phyloP scores from a whole-genome alignment of 2,329 filamentous ascomycete genomes.

The Cladosporium oxysporum region DNA sequence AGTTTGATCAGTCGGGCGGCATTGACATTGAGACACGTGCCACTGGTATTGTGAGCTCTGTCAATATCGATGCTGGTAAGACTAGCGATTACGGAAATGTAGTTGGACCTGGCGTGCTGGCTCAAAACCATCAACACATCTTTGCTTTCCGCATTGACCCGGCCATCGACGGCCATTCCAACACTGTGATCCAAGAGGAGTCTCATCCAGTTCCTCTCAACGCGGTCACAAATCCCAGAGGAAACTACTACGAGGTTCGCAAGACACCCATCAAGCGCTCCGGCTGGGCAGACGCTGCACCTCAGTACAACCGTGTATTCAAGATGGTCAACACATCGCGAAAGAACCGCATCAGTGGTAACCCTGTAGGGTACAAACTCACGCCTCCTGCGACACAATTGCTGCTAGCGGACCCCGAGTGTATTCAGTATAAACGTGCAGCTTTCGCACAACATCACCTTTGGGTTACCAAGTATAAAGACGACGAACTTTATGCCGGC shows the following conservation, averaged over 20 bases:
- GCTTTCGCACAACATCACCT: slow-evolving; percentile 51
- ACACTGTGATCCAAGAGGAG: slow-evolving; percentile 57
- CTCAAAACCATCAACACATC: slow-evolving; percentile 71
- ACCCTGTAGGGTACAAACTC: slow-evolving; percentile 54
- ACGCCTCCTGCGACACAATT: slow-evolving; percentile 51
- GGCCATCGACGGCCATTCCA: slow-evolving; percentile 58
- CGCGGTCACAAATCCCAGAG: slow-evolving; percentile 1
- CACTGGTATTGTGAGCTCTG: slow-evolving; percentile 64
- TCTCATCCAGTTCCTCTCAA: background rate
- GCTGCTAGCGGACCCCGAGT: slow-evolving; percentile 49
- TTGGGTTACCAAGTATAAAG: slow-evolving; percentile 44
- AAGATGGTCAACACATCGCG: slow-evolving; percentile 54
- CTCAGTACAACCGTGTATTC: slow-evolving; percentile 58
- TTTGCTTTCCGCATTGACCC: slow-evolving; percentile 68
- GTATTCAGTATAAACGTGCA: slow-evolving; percentile 49
- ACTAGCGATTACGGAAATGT: slow-evolving; percentile 44
- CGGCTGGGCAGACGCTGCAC: slow-evolving; percentile 29
- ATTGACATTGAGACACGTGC: slow-evolving; percentile 64
- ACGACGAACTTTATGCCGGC: slow-evolving; percentile 54
- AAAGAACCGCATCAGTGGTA: slow-evolving; percentile 49
- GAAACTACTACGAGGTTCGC: slow-evolving; percentile 48
- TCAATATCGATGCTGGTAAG: slow-evolving; percentile 52
- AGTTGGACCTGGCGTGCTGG: slow-evolving; percentile 64
- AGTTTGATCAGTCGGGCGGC: slow-evolving; percentile 64
- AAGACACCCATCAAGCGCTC: slow-evolving; percentile 35